Evolutionary conservation across 2,329 filamentous ascomycete species (phyloP).

Genomic region (Paecilomyces formosus): DNA sequence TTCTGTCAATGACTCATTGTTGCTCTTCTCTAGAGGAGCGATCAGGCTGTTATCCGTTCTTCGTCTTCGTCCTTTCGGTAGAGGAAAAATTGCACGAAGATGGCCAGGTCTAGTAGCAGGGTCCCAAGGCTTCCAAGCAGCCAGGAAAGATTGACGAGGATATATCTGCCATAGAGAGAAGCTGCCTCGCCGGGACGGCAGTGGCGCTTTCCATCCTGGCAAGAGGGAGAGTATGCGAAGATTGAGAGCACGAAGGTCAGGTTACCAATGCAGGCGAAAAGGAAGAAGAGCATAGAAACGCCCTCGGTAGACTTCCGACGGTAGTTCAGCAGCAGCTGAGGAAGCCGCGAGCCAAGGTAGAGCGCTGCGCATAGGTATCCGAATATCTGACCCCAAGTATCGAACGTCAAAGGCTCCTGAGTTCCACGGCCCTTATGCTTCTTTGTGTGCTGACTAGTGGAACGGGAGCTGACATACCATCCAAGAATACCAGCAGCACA

Average conservation of each 20-base stretch:
- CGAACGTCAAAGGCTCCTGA: conserved; percentile 52
- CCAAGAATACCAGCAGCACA: conserved; percentile 75
- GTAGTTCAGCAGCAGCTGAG: conserved; percentile 88
- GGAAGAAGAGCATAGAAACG: conserved; percentile 87
- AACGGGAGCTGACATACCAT: conserved; percentile 65
- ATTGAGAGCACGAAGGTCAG: conserved; percentile 89
- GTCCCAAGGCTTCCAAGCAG: conserved; percentile 83
- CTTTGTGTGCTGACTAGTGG: neutral
- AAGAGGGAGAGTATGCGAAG: conserved; percentile 76
- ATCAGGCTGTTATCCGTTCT: conserved; percentile 7
- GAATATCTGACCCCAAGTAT: conserved; percentile 76
- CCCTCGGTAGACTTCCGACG: conserved; percentile 88
- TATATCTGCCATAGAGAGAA: conserved; percentile 67
- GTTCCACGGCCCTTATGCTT: neutral
- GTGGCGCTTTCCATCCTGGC: conserved; percentile 30
- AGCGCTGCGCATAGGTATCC: conserved; percentile 85
- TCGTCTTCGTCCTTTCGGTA: conserved; percentile 48
- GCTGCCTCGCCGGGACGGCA: conserved; percentile 61
- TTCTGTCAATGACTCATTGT: neutral
- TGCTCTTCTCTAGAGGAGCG: neutral
- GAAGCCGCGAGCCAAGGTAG: conserved; percentile 82
- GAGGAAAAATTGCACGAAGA: conserved; percentile 88
- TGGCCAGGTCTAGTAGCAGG: conserved; percentile 71
- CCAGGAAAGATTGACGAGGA: conserved; percentile 88
- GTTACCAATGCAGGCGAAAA: conserved; percentile 94